Conservation (phyloP, 2,329 filamentous ascomycete species). For the Chrysoporthe puriensis region DNA sequence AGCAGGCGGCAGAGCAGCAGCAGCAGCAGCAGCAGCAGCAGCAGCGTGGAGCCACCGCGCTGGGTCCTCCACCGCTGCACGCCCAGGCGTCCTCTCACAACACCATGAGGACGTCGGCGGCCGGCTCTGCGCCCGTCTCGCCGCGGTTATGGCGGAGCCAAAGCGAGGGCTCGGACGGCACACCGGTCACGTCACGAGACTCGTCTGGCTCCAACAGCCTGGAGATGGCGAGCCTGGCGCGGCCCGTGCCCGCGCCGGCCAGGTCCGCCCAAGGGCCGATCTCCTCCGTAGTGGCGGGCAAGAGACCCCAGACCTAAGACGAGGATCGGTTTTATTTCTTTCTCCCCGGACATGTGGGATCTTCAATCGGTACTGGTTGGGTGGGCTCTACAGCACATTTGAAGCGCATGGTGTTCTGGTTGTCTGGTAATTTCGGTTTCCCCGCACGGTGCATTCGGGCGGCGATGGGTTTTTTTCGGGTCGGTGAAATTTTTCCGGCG, state of each 20-base stretch:
- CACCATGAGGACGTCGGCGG: slow-evolving; percentile 11
- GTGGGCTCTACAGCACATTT: not conserved
- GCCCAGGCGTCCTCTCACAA: slow-evolving; percentile 17
- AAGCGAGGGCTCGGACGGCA: slow-evolving; percentile 11
- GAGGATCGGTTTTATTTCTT: not conserved
- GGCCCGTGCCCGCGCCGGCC: not conserved
- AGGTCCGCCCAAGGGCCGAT: not conserved
- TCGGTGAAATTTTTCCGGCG: not conserved
- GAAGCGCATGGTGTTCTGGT: slow-evolving; percentile 9
- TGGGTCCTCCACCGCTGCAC: slow-evolving; percentile 13
- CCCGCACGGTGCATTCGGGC: slow-evolving; percentile 11
- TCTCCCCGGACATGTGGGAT: not conserved
- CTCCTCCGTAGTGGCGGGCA: slow-evolving; percentile 10
- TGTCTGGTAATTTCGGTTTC: not conserved
- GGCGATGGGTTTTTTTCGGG: not conserved
- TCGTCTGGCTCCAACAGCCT: slow-evolving; percentile 1
- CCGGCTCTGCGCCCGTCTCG: slow-evolving; percentile 13
- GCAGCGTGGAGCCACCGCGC: slow-evolving; percentile 5
- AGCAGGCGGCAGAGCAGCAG: slow-evolving; percentile 45
- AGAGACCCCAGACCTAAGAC: slow-evolving; percentile 6
- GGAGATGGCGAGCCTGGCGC: not conserved
- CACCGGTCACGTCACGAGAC: slow-evolving; percentile 12
- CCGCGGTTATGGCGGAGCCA: slow-evolving; percentile 26
- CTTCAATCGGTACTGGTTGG: not conserved
- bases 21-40: not conserved